A percentile compares a stretch with the other conserved stretches of the same genome.
These are phyloP conservation scores for Suillus brevipes DNA, from an alignment of 768 basidiomycete genomes.

Conservation along the genomic window DNA sequence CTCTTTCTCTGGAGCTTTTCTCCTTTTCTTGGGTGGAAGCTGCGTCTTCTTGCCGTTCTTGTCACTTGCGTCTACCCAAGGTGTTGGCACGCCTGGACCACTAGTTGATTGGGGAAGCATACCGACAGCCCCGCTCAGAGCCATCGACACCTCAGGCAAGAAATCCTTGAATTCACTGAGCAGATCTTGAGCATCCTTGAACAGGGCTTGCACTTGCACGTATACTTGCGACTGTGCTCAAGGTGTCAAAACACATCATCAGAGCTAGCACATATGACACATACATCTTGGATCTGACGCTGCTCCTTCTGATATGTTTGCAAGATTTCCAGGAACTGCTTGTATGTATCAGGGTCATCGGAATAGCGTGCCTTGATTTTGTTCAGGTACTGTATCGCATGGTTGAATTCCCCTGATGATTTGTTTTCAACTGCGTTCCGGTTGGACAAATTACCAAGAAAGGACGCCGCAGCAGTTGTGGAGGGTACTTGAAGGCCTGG, in stretches of 20 bases:
- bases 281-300: conserved; percentile 67
- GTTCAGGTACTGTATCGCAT: conserved; percentile 97
- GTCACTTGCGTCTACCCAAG: conserved; percentile 44
- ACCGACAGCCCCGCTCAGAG: conserved; percentile 42
- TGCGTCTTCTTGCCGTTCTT: conserved; percentile 45
- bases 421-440: conserved; percentile 52
- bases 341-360: conserved; percentile 90
- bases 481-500: conserved; percentile 47
- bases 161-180: conserved; percentile 82
- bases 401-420: conserved; percentile 74
- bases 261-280: conserved; percentile 29
- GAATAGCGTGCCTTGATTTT: conserved; percentile 94
- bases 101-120: conserved; percentile 52
- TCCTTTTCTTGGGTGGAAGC: conserved; percentile 56
- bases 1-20: conserved; percentile 68
- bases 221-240: conserved; percentile 66
- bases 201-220: conserved; percentile 75
- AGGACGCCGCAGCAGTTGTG: conserved; percentile 62
- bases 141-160: conserved; percentile 62
- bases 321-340: conserved; percentile 85
- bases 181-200: conserved; percentile 80
- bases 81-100: conserved; percentile 32
- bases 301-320: conserved; percentile 88
- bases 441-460: conserved; percentile 60
- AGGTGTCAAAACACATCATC: conserved; percentile 12